Evolutionary conservation across 164 flowering plant genomes (phyloP).

Genomic region (Amborella trichopoda): DNA sequence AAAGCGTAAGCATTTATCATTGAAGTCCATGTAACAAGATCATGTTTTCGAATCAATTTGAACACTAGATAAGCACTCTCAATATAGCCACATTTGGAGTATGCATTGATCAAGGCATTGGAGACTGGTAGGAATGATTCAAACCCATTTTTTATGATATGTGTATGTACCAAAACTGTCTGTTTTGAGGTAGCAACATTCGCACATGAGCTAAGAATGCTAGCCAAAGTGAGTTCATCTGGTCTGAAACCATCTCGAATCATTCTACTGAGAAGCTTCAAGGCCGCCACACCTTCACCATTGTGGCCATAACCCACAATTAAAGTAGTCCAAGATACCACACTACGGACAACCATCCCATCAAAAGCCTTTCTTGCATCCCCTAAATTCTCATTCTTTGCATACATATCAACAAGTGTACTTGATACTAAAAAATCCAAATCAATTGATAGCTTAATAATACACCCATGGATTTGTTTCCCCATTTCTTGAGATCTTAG

Average conservation of each 20-base stretch:
- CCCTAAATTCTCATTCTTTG: constrained; percentile 23
- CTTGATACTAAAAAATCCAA: constrained; percentile 38
- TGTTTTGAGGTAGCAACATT: constrained; percentile 25
- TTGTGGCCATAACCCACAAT: constrained; percentile 49
- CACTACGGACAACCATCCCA: constrained; percentile 29
- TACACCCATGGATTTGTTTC: constrained; percentile 40
- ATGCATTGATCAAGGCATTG: constrained; percentile 44
- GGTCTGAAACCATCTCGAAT: constrained; percentile 22
- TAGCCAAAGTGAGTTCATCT: constrained; percentile 52
- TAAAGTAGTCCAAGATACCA: constrained; percentile 61
- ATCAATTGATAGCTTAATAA: constrained; percentile 25
- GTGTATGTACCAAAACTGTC: constrained; percentile 36
- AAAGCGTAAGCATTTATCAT: constrained; percentile 41
- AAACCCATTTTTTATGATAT: constrained; percentile 24
- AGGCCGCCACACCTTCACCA: constrained; percentile 45
- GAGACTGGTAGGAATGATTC: constrained; percentile 22
- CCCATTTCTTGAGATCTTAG: constrained; percentile 20
- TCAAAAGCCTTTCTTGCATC: constrained; percentile 50
- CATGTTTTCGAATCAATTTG: constrained; percentile 20
- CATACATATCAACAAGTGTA: constrained; percentile 56
- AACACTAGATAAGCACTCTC: constrained; percentile 25
- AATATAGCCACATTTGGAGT: constrained; percentile 50
- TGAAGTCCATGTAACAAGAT: constrained; percentile 57
- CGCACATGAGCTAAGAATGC: constrained; percentile 54
- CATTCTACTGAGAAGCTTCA: constrained; percentile 38